Base-by-base conservation (phyloP, 129 eudicot species). In the Chrysanthemum seticuspe region DNA sequence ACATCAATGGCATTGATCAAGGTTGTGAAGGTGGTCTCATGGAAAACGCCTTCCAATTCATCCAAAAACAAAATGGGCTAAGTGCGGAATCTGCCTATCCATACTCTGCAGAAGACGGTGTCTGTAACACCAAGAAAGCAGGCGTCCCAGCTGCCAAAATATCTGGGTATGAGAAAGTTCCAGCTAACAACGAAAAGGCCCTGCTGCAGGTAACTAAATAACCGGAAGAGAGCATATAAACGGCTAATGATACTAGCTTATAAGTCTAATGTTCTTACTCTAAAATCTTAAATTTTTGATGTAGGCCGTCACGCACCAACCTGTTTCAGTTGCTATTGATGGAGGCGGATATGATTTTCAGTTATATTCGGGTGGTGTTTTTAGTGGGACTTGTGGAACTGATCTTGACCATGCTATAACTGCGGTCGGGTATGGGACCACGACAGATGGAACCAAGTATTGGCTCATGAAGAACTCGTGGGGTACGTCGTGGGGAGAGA, bases 401-500 rank as follows among this genome's bases (percentile, higher is more conserved):
- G 64, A 62, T 0, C 71, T 86, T 0, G 71, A 76, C 25, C 96
- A 89, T 71, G 91, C 67, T n/a, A 81, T 89, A 21, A 77, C 91
- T 13, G 78, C 77, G 0, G 84, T 89, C 1, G 89, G 96, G 10
- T 89, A 81, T 40, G 91, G 96, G 2, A 50, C 77, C 3, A 67
- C 15, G 56, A 58, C 48, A 2, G 78, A 81, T 56, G 91, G 89
- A 34, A 70, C 65, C 12, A 81, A 83, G 70, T 89, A 75, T 73
- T 89, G 96, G 96, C n/a, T 89, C 2, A 67, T 85, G 60, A 88
- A 85, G 72, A 85, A 88, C 63, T 86, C 89, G 1, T 88, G 96
- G 96, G 89, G 85, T 0, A 6, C 80, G 0, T 65, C 31, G 0
- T 86, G 89, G 91, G 91, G 96, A 3, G 81, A 77, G 67, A 47